These are phyloP conservation scores for Parathielavia appendiculata DNA, from an alignment of 495 filamentous ascomycete genomes.

Conservation along the genomic window DNA sequence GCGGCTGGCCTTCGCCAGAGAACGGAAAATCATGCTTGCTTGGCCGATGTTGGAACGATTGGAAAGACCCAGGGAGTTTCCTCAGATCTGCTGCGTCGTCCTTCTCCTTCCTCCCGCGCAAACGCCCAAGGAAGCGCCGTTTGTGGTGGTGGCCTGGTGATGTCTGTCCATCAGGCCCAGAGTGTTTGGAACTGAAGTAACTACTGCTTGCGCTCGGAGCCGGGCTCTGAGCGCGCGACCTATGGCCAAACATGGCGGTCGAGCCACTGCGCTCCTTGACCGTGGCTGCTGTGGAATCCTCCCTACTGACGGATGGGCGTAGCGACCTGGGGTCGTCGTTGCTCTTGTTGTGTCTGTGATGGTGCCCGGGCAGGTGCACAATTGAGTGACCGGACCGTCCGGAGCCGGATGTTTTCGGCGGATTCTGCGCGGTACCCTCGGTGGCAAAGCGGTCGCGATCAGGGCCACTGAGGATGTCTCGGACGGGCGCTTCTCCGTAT, in stretches of 20 bases:
- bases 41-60: conserved; percentile 47
- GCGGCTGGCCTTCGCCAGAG: conserved; percentile 32
- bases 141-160: conserved; percentile 58
- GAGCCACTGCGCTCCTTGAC: conserved; percentile 46
- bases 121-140: conserved; percentile 59
- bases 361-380: conserved; percentile 55
- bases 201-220: conserved; percentile 64
- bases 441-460: conserved; percentile 61
- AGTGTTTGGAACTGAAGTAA: conserved; percentile 41
- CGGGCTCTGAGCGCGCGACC: conserved; percentile 65
- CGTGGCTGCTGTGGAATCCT: conserved; percentile 58
- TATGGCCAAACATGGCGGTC: conserved; percentile 34
- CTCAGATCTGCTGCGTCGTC: conserved; percentile 48
- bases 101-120: conserved; percentile 55
- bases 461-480: conserved; percentile 62
- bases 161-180: conserved; percentile 48
- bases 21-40: conserved; percentile 50
- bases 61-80: conserved; percentile 52
- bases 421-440: conserved; percentile 38
- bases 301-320: conserved; percentile 61
- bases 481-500: conserved; percentile 77
- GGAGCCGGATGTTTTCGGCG: conserved; percentile 49
- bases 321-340: conserved; percentile 65
- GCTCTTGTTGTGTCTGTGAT: conserved; percentile 69
- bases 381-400: conserved; percentile 49